Conservation (phyloP, 306 rosid species). For the Nissolia schottii region DNA sequence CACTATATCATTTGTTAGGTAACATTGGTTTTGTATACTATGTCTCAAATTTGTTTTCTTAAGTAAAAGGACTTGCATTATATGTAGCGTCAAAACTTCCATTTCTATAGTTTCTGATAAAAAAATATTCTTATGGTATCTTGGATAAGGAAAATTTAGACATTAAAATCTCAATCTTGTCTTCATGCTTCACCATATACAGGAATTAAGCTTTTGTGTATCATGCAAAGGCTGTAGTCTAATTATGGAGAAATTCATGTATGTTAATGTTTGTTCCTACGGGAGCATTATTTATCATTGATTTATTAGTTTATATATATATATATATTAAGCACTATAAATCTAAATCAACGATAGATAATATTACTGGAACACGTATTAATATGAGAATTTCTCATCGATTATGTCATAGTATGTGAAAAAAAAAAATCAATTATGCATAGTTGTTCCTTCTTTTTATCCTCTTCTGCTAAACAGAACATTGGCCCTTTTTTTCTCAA, state of each 20-base stretch:
- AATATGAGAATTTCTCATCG: no score
- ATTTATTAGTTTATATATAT: no score
- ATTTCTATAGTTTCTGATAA: slow-evolving; percentile 1
- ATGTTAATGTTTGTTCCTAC: no score
- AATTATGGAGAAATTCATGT: no score
- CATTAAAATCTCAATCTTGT: slow-evolving; percentile 8
- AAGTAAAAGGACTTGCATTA: slow-evolving; percentile 10
- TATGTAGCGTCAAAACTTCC: neutral
- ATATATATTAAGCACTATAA: no score
- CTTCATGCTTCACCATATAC: neutral
- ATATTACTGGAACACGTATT: no score
- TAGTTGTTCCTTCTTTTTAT: slow-evolving; percentile 11
- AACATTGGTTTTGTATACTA: slow-evolving; percentile 8
- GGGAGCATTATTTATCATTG: no score
- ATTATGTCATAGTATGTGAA: no score
- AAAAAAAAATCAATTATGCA: no score
- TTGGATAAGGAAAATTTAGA: slow-evolving; percentile 16
- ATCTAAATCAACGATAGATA: no score
- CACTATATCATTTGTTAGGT: slow-evolving; percentile 19
- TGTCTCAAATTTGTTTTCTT: neutral
- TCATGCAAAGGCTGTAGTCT: neutral
- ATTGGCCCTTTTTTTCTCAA: neutral
- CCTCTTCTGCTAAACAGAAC: slow-evolving; percentile 7
- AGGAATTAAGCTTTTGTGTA: neutral
- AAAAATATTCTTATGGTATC: slow-evolving; percentile 7